phyloP scores from a whole-genome alignment of 371 early-diverging fungal genomes.

The Mortierella sp. region DNA sequence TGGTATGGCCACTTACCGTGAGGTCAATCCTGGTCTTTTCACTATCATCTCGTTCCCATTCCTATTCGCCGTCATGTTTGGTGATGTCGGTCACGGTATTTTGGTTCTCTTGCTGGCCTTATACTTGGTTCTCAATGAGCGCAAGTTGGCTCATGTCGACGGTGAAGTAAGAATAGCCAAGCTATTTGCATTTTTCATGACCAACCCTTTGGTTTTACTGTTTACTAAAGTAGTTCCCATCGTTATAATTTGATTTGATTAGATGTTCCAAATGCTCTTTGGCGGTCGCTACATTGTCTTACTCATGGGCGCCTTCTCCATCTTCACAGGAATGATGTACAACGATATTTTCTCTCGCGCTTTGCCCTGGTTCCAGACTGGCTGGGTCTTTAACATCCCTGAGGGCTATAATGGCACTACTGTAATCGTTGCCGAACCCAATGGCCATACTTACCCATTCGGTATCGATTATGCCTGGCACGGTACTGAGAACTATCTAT shows the following conservation, averaged over 20 bases:
- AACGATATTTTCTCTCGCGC: conserved; percentile 97
- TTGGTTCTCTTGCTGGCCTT: conserved; percentile 84
- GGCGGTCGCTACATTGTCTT: conserved; percentile 98
- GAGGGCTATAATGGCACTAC: conserved; percentile 62
- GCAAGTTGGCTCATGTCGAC: conserved; percentile 76
- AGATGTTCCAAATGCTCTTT: conserved; percentile 92
- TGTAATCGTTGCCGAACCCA: conserved; percentile 36
- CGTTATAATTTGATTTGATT: conserved; percentile 5
- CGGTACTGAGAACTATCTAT: conserved; percentile 89
- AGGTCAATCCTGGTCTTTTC: conserved; percentile 99
- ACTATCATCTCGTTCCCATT: conserved; percentile 99
- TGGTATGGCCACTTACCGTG: conserved; percentile 98
- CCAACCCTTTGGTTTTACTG: background rate
- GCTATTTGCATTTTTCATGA: background rate
- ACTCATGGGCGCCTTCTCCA: conserved; percentile 96
- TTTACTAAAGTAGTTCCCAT: background rate
- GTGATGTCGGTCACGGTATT: conserved; percentile 99
- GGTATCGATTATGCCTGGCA: conserved; percentile 94
- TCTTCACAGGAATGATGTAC: conserved; percentile 98
- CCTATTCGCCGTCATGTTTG: conserved; percentile 99
- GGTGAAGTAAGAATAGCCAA: conserved; percentile 72
- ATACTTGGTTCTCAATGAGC: conserved; percentile 88
- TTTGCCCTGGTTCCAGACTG: conserved; percentile 82
- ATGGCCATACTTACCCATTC: conserved; percentile 65
- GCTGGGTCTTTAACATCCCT: conserved; percentile 78